Conservation (phyloP, 306 rosid genomes). For the Cajanus cajan region DNA sequence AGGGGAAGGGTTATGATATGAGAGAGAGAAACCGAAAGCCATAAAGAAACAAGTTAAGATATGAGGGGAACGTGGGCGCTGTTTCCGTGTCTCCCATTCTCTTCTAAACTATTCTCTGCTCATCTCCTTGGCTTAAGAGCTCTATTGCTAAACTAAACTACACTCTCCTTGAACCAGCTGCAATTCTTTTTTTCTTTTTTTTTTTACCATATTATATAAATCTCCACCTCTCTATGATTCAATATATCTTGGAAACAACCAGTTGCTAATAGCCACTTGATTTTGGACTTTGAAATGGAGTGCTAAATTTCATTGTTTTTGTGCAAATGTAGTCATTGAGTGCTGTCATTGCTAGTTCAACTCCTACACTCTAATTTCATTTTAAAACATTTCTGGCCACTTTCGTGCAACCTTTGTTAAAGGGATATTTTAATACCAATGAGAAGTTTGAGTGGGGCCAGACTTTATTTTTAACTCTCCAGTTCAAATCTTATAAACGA, state of each 20-base stretch:
- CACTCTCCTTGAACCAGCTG: conserved; percentile 66
- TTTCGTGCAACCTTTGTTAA: not conserved
- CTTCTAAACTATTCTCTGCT: conserved; percentile 48
- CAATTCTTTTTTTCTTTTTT: not conserved
- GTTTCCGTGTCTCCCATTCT: conserved; percentile 98
- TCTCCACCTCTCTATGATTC: conserved; percentile 39
- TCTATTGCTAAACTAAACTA: conserved; percentile 60
- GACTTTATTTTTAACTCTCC: no score
- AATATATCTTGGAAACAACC: conserved; percentile 45
- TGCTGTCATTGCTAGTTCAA: not conserved
- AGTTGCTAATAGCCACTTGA: conserved; percentile 43
- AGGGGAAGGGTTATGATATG: conserved; percentile 29
- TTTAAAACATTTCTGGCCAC: not conserved
- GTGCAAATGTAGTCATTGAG: not conserved
- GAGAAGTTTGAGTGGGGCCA: no score
- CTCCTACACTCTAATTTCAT: not conserved
- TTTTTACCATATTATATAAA: not conserved
- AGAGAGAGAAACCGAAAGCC: conserved; percentile 38
- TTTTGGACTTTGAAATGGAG: conserved; percentile 38
- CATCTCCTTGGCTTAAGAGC: conserved; percentile 94
- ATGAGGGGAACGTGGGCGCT: conserved; percentile 93
- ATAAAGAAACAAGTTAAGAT: conserved; percentile 47
- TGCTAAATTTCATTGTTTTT: conserved; percentile 3
- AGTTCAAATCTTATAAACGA: no score
- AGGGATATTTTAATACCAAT: not conserved